A percentile compares a stretch with the other conserved stretches of the same genome.
Evolutionary conservation across 2,329 filamentous ascomycete genomes (phyloP).

Genomic region (Salinomyces thailandicus): DNA sequence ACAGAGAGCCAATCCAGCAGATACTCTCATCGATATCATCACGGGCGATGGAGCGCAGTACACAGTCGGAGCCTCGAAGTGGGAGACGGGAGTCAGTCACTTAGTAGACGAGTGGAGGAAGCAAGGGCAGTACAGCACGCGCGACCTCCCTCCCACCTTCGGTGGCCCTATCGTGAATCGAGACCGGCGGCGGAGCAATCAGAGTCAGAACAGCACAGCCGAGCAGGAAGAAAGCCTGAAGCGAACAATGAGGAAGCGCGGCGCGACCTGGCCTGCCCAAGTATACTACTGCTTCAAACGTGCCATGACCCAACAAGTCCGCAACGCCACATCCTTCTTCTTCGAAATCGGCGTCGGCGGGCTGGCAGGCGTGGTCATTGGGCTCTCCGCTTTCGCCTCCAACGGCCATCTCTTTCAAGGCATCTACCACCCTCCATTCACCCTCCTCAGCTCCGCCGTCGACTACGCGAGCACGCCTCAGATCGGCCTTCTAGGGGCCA

Average conservation of each 20-base stretch:
- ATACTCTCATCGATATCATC: constrained; percentile 52
- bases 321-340: constrained; percentile 40
- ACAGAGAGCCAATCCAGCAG: constrained; percentile 43
- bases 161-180: constrained; percentile 10
- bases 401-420: constrained; percentile 46
- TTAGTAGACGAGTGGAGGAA: constrained; percentile 41
- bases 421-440: constrained; percentile 42
- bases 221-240: constrained; percentile 34
- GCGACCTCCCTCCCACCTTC: constrained; percentile 9
- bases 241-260: constrained; percentile 40
- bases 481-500: constrained; percentile 42
- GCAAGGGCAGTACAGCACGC: constrained; percentile 16
- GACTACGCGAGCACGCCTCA: constrained; percentile 44
- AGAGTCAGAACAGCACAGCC: constrained; percentile 26
- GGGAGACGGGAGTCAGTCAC: constrained; percentile 35
- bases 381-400: constrained; percentile 41
- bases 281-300: constrained; percentile 43
- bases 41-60: constrained; percentile 47
- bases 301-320: constrained; percentile 48
- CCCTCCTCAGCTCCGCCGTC: constrained; percentile 41
- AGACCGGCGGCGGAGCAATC: constrained; percentile 16
- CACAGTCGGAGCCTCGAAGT: constrained; percentile 24
- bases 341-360: constrained; percentile 46
- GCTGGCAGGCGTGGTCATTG: constrained; percentile 45
- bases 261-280: constrained; percentile 41